Base-by-base conservation (phyloP, 2,329 filamentous ascomycete genomes). In the Colletotrichum agaves region DNA sequence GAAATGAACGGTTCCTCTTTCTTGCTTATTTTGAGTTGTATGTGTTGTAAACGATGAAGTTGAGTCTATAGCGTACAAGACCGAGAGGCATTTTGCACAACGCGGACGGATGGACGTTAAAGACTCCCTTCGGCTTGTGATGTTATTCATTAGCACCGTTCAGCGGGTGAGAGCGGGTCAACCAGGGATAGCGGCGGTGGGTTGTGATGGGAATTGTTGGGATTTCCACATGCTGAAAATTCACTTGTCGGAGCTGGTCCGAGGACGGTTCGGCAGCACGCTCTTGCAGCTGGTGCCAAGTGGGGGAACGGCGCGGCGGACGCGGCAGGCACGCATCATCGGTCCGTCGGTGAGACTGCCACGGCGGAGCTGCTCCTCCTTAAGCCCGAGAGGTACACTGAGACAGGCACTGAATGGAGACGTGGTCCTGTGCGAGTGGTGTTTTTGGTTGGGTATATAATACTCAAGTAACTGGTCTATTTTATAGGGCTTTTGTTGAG, bases 271-370 rank as follows among this genome's bases (percentile, higher is more conserved):
- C 58, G 19, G n/a, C 11, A 35, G 27, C 5, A n/a, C 43, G 27
- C 27, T 31, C 33, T 46, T 37, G 35, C 60, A 47, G 61, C 53
- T 67, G 64, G 52, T 12, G 27, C 52, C 46, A 62, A 64, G 46
- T 43, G 44, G 61, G 27, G 2, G 10, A 27, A 21, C 43, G 21
- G 41, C 8, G 2, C 17, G 8, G 35, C 49, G 27, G 58, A 37
- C 35, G 2, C 17, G 8, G 35, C 49, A 31, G 58, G 47, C 37
- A 8, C 35, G 3, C 1, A n/a, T 44, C 23, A 44, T 31, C 60
- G 60, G 64, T n/a, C 64, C 64, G 60, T 67, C 64, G 60, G 64
- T 47, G 50, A 59, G 53, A 67, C 17, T 37, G 46, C 52, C 17
- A 19, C 52, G 37, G 64, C 50, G 52, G 52, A 52, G 35, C 50